Percentiles rank a stretch among this genome's conserved stretches.
Conservation (phyloP, 1,139 yeast species). For the Debaryomyces nepalensis region DNA sequence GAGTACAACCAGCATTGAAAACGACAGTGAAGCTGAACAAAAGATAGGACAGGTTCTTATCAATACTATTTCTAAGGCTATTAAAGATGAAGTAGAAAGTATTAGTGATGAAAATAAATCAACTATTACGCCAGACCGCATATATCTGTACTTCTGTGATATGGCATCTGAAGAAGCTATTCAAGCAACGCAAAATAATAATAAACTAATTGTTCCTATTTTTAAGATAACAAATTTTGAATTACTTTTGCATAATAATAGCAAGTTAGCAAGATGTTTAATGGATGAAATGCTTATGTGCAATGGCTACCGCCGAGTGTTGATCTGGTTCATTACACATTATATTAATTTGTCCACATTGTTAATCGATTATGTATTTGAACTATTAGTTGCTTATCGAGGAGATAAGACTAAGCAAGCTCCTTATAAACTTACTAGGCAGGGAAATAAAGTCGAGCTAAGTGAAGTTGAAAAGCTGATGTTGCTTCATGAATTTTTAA, state of each 20-base stretch:
- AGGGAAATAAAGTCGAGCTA: slow-evolving; percentile 50
- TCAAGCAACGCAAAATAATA: slow-evolving; percentile 30
- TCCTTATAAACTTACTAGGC: slow-evolving; percentile 54
- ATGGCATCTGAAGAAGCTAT: slow-evolving; percentile 35
- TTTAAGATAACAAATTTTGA: slow-evolving; percentile 49
- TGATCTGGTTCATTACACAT: slow-evolving; percentile 73
- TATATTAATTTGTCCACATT: slow-evolving; percentile 57
- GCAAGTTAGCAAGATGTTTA: slow-evolving; percentile 54
- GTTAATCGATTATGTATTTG: slow-evolving; percentile 60
- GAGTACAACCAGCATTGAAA: slow-evolving; percentile 31
- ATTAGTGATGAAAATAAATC: slow-evolving; percentile 14
- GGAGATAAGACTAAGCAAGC: slow-evolving; percentile 40
- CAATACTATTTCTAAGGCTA: slow-evolving; percentile 56
- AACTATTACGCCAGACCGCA: slow-evolving; percentile 51
- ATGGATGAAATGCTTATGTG: slow-evolving; percentile 75
- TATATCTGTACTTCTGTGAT: slow-evolving; percentile 50
- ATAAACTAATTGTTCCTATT: slow-evolving; percentile 41
- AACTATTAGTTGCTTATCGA: slow-evolving; percentile 57
- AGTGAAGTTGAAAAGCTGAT: slow-evolving; percentile 64
- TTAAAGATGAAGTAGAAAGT: slow-evolving; percentile 36
- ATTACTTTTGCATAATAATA: slow-evolving; percentile 38
- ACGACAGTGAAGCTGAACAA: slow-evolving; percentile 32
- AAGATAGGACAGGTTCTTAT: slow-evolving; percentile 46
- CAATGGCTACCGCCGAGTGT: slow-evolving; percentile 58
- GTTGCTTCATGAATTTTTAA: slow-evolving; percentile 71